phyloP scores from a whole-genome alignment of 768 basidiomycete genomes.

The Termitomyces sp. region DNA sequence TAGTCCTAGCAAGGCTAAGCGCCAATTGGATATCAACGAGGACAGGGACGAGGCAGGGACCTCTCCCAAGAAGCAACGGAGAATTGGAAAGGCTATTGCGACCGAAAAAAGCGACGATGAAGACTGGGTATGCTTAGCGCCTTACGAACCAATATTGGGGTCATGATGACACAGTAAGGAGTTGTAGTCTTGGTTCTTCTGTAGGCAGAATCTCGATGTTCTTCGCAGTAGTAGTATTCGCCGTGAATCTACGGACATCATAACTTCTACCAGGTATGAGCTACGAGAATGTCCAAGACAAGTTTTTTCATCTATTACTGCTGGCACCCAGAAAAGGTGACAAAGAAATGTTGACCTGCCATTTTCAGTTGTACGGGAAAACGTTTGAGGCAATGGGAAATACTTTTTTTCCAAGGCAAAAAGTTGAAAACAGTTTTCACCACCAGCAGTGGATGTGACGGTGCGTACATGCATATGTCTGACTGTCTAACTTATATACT shows the following conservation, averaged over 20 bases:
- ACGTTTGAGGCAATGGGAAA: too few relatives aligned
- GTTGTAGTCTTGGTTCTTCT: neutral
- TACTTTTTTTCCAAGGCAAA: too few relatives aligned
- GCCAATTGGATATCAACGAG: constrained; percentile 23
- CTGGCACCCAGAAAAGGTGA: too few relatives aligned
- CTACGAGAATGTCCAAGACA: too few relatives aligned
- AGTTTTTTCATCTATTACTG: too few relatives aligned
- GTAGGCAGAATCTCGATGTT: neutral
- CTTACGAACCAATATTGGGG: constrained; percentile 11
- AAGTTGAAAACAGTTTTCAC: too few relatives aligned
- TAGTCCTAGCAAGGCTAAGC: constrained; percentile 31
- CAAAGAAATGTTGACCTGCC: too few relatives aligned
- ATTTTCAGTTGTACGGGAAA: too few relatives aligned
- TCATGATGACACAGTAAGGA: constrained; percentile 1
- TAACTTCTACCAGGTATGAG: neutral
- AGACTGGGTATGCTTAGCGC: constrained; percentile 22
- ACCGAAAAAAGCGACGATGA: constrained; percentile 24
- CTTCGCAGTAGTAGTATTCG: constrained; percentile 1
- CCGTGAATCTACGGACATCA: neutral
- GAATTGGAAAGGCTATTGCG: constrained; percentile 12
- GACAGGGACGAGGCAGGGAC: constrained; percentile 20
- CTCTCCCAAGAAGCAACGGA: constrained; percentile 28
- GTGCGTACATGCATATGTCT: too few relatives aligned
- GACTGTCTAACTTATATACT: too few relatives aligned
- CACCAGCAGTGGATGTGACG: too few relatives aligned